These are phyloP conservation scores for Hibiscus trionum DNA, from an alignment of 345 rosid genomes.

Conservation along the genomic window DNA sequence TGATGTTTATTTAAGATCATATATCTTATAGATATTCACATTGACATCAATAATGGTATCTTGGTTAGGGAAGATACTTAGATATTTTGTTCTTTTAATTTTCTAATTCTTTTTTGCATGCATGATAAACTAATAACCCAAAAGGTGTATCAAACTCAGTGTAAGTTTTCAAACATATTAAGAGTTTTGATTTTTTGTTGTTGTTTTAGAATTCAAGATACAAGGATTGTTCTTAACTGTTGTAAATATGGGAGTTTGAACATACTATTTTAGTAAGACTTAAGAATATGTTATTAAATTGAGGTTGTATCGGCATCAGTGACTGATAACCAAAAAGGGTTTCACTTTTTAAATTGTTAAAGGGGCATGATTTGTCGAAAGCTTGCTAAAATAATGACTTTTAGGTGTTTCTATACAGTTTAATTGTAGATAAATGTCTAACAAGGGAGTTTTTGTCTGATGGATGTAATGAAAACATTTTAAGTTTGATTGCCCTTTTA, in stretches of 20 bases:
- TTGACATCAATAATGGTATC: conserved; percentile 3
- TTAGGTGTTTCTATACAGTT: background rate
- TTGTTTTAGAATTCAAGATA: conserved; percentile 2
- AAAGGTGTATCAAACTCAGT: background rate
- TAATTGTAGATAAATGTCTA: background rate
- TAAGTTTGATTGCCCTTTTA: background rate
- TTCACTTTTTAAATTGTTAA: background rate
- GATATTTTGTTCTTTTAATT: background rate
- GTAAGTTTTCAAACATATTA: background rate
- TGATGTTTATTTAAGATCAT: conserved; percentile 14
- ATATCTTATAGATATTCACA: background rate
- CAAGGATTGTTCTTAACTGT: background rate
- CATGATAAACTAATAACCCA: background rate
- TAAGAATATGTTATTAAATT: background rate
- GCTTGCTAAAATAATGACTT: background rate
- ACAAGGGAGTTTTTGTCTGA: background rate
- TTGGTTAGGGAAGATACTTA: background rate
- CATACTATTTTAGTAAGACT: conserved; percentile 1
- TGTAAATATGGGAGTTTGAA: background rate
- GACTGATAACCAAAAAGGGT: background rate
- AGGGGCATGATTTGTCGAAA: background rate
- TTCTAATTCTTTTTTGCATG: background rate
- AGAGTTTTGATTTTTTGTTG: background rate
- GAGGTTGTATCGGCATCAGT: background rate
- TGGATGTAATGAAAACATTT: background rate